Evolutionary conservation across 495 filamentous ascomycete species (phyloP), one percentile per base, ranked within the genome.

Genomic region (Bryoglossum gracile): DNA sequence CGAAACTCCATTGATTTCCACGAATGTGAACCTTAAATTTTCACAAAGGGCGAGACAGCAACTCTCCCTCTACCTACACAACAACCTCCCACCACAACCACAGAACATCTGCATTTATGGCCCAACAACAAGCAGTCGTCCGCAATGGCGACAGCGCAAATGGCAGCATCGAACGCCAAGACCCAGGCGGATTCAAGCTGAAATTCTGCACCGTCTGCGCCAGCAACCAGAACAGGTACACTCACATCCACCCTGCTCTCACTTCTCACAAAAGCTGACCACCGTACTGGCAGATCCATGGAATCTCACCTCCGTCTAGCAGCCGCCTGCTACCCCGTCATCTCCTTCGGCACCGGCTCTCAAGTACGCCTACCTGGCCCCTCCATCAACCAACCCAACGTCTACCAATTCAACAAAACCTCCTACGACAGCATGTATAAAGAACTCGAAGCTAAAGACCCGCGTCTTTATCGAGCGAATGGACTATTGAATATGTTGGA

Each of bases 141-240:
- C 33, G 22, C 10, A 53, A 67, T 11, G 50, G 60, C 17, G n/a
- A 61, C 8, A 51, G 65, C 22, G 55, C 63, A n/a, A 70, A 71
- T 51, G 68, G 65, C 23, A n/a, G n/a, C n/a, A n/a, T n/a, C n/a
- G 68, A 70, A 36, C 52, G 50, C 8, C 58, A 63, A 44, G 71
- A 70, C 39, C 17, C 53, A 5, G 65, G 67, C 8, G 75, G 66
- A 19, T 92, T 80, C 74, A 94, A 87, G 62, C 74, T 99, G 34
- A 92, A 84, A 59, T 96, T 97, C 69, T 99, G 94, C 75, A 99
- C 94, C 2, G 92, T 99, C 30, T 99, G 94, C 67, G 92, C 92
- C 3, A 95, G 88, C 58, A 97, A 99, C 61, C 82, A 96, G 57
- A 96, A 97, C 61, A 81, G 90, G 77, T 94, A 72, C 44, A 72